phyloP scores from a whole-genome alignment of 257 asterid species.

The Nicotiana obtusifolia region DNA sequence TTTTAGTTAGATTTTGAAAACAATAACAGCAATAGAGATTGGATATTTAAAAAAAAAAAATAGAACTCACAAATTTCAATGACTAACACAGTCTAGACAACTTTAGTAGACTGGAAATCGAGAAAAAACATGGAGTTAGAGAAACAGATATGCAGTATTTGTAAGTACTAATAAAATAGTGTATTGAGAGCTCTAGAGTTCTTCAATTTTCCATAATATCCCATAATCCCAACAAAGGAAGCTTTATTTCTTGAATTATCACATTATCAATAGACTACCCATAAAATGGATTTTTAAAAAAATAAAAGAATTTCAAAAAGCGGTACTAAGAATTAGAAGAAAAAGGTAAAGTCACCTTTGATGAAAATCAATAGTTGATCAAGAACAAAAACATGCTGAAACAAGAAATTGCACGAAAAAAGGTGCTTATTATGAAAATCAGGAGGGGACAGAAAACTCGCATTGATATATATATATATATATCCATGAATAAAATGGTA shows the following conservation, averaged over 20 bases:
- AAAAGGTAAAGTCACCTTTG: neutral
- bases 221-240: neutral
- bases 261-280: neutral
- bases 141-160: neutral
- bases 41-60: neutral
- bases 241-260: neutral
- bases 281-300: neutral
- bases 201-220: neutral
- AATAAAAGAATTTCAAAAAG: neutral
- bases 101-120: neutral
- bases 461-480: no score
- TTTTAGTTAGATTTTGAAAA: neutral
- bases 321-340: neutral
- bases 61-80: neutral
- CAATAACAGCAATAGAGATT: neutral
- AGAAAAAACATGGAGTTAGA: neutral
- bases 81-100: neutral
- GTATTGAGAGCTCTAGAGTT: neutral
- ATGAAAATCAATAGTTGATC: no score
- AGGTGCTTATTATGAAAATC: no score
- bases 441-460: neutral
- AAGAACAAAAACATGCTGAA: neutral
- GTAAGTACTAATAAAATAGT: neutral
- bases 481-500: neutral
- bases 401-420: neutral